Evolutionary conservation across 805 yeast genomes (phyloP).

Genomic region (Priceomyces castillae): DNA sequence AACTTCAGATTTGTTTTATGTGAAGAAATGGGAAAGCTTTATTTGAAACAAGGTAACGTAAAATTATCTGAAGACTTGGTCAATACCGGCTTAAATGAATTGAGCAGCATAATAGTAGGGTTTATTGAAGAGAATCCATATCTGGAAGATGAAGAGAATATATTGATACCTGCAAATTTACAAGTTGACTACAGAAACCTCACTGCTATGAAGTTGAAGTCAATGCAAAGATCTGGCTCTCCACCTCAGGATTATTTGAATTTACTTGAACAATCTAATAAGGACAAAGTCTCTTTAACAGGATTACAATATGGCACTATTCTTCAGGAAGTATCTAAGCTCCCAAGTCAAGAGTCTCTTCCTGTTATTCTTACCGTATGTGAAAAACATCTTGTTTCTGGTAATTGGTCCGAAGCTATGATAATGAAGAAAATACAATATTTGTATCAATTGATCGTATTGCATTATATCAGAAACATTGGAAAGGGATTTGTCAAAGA

Average conservation of each 20-base stretch:
- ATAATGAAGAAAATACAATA: constrained; percentile 20
- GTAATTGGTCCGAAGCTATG: constrained; percentile 28
- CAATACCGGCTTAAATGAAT: constrained; percentile 24
- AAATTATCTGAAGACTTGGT: constrained; percentile 22
- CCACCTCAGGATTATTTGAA: constrained; percentile 10
- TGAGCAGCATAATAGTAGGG: constrained; percentile 13
- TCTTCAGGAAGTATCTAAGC: constrained; percentile 8
- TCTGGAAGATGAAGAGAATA: constrained; percentile 3
- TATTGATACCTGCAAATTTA: constrained; percentile 18
- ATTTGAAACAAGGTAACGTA: constrained; percentile 21
- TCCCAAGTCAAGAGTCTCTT: constrained; percentile 7
- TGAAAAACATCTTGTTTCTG: constrained; percentile 30
- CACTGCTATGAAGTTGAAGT: constrained; percentile 16
- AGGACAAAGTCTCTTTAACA: constrained; percentile 13
- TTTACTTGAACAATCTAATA: constrained; percentile 8
- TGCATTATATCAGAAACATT: constrained; percentile 14
- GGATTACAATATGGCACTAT: constrained; percentile 19
- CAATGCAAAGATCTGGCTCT: constrained; percentile 6
- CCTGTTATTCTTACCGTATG: constrained; percentile 17
- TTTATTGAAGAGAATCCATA: constrained; percentile 20
- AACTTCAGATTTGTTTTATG: constrained; percentile 24
- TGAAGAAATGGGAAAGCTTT: constrained; percentile 28
- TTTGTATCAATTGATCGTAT: constrained; percentile 27
- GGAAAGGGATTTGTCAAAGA: constrained; percentile 11
- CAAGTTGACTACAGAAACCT: constrained; percentile 17